Percentiles rank a stretch among this genome's conserved stretches.
Evolutionary conservation across 2,329 filamentous ascomycete species (phyloP).

Genomic region (Claviceps sp.): DNA sequence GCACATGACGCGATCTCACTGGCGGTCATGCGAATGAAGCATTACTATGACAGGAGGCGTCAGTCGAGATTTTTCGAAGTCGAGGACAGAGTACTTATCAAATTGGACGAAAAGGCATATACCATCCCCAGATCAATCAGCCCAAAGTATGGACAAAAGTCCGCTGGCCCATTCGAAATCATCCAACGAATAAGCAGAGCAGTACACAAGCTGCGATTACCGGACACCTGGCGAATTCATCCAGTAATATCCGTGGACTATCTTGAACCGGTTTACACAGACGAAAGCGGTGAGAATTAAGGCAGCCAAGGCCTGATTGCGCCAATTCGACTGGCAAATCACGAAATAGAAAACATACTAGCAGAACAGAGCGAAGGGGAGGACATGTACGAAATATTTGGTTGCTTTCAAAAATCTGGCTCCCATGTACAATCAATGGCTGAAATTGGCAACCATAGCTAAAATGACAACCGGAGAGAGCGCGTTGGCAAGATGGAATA

Average conservation of each 20-base stretch:
- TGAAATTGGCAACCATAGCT: background rate
- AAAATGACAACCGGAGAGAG: too few relatives aligned
- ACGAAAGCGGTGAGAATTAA: background rate
- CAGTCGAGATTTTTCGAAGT: background rate
- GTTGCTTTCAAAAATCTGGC: background rate
- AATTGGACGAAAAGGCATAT: background rate
- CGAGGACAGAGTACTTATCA: background rate
- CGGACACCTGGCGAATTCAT: background rate
- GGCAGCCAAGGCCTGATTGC: background rate
- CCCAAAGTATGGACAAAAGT: background rate
- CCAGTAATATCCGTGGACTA: background rate
- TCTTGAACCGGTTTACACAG: background rate
- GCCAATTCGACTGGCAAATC: background rate
- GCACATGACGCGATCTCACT: background rate
- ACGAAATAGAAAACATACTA: background rate
- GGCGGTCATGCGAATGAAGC: background rate
- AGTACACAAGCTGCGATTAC: background rate
- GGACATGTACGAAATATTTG: background rate
- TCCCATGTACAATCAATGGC: background rate
- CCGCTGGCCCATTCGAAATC: background rate
- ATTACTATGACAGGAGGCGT: background rate
- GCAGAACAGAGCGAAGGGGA: background rate
- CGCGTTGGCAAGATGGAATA: too few relatives aligned
- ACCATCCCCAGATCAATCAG: background rate
- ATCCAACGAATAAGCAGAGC: background rate